Evolutionary conservation across 768 basidiomycete species (phyloP).

Genomic region (Boletus pseudopeckii): DNA sequence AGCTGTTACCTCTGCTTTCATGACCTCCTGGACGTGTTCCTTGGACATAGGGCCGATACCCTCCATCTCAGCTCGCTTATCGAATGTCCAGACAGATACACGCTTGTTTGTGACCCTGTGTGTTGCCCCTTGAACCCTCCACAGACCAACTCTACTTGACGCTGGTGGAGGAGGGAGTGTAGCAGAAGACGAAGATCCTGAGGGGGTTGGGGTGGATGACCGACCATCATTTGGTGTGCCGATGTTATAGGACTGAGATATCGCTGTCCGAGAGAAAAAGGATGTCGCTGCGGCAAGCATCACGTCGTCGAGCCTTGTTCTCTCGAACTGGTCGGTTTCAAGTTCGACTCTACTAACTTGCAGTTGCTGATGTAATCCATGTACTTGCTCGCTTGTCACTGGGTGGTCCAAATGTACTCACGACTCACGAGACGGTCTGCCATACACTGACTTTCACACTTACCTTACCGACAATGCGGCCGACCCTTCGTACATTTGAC

Average conservation of each 20-base stretch:
- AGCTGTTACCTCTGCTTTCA: constrained; percentile 81
- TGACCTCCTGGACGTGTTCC: constrained; percentile 75
- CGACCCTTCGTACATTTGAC: constrained; percentile 41
- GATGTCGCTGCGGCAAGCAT: constrained; percentile 85
- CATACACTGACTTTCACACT: not conserved
- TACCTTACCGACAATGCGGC: constrained; percentile 41
- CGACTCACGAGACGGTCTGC: no score
- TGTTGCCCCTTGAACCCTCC: constrained; percentile 82
- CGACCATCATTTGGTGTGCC: constrained; percentile 39
- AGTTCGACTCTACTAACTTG: not conserved
- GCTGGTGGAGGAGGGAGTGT: constrained; percentile 44
- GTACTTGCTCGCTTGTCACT: not conserved
- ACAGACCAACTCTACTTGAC: constrained; percentile 66
- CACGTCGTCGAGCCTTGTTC: not conserved
- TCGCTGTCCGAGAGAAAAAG: constrained; percentile 76
- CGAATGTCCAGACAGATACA: constrained; percentile 90
- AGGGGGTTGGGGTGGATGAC: constrained; percentile 36
- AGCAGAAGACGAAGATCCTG: constrained; percentile 27
- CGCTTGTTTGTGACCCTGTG: constrained; percentile 90
- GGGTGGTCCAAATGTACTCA: not conserved
- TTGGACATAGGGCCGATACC: constrained; percentile 57
- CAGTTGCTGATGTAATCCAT: constrained; percentile 11
- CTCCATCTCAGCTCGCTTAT: constrained; percentile 81
- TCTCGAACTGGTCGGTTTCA: not conserved
- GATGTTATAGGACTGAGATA: constrained; percentile 77